Percentiles rank a stretch among this genome's conserved stretches.
Conservation (phyloP, 305 asterid species). For the Solanum aculeatissimum region DNA sequence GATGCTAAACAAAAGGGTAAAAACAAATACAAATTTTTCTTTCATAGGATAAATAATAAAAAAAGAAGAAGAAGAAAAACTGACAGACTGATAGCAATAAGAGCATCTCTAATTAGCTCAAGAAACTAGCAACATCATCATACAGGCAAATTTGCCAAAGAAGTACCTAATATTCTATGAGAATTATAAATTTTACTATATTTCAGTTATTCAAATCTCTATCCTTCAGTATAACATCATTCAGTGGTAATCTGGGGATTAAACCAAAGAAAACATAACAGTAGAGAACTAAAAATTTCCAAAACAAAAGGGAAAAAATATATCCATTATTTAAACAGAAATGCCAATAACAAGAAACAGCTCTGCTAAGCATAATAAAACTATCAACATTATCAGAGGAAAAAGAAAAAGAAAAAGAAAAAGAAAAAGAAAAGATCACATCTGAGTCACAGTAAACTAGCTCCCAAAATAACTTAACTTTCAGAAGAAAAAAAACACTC, state of each 20-base stretch:
- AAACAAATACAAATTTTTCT: no score
- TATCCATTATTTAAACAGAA: neutral
- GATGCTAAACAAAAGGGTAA: no score
- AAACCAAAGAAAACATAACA: neutral
- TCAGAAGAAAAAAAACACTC: no score
- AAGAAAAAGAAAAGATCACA: constrained; percentile 3
- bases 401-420: neutral
- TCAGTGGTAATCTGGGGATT: neutral
- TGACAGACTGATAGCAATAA: neutral
- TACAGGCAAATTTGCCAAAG: neutral
- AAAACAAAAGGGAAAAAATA: neutral
- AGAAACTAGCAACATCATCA: neutral
- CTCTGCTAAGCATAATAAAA: neutral
- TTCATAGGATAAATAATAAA: neutral
- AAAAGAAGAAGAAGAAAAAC: no score
- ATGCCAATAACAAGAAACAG: neutral
- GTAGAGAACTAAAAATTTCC: neutral
- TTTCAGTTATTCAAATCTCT: neutral
- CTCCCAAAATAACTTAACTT: no score
- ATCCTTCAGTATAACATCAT: neutral
- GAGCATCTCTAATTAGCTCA: neutral
- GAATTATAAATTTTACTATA: neutral
- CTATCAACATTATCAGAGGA: neutral
- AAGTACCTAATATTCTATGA: neutral
- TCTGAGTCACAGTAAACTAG: neutral